Conservation (phyloP, 2,329 filamentous ascomycete genomes). For the Dothiorella sarmentorum region DNA sequence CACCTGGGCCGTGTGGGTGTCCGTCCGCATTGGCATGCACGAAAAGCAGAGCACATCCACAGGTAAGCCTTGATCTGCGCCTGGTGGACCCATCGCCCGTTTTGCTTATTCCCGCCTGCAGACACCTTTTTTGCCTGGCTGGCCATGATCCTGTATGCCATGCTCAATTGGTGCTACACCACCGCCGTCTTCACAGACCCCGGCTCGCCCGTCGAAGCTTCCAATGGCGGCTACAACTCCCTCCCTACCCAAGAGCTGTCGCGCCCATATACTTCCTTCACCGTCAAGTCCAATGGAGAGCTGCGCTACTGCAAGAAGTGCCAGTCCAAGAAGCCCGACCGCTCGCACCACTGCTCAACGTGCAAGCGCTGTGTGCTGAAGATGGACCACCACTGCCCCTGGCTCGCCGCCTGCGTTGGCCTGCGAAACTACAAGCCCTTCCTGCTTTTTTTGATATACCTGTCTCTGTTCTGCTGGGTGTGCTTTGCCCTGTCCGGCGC, state of each 20-base stretch:
- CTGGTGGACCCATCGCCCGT: neutral
- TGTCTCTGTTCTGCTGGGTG: conserved; percentile 78
- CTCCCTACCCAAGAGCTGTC: conserved; percentile 68
- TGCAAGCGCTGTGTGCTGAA: conserved; percentile 93
- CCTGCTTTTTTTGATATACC: conserved; percentile 86
- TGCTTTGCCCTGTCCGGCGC: conserved; percentile 70
- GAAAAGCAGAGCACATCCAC: neutral
- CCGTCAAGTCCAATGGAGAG: conserved; percentile 87
- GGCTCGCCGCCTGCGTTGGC: conserved; percentile 93
- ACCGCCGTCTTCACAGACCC: conserved; percentile 90
- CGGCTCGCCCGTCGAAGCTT: conserved; percentile 57
- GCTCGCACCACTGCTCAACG: conserved; percentile 93
- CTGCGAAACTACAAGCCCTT: conserved; percentile 95
- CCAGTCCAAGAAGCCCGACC: conserved; percentile 88
- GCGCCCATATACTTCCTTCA: conserved; percentile 68
- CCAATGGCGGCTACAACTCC: conserved; percentile 65
- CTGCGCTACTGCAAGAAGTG: conserved; percentile 96
- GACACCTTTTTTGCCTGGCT: conserved; percentile 54
- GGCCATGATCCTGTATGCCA: conserved; percentile 67
- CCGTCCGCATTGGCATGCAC: conserved; percentile 64
- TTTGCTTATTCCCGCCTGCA: conserved; percentile 19
- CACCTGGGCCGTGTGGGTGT: conserved; percentile 91
- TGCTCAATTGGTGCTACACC: conserved; percentile 87
- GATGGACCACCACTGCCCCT: conserved; percentile 99
- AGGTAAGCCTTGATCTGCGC: neutral